Conservation (phyloP, 2,329 filamentous ascomycete genomes). For the Alternaria sp. region DNA sequence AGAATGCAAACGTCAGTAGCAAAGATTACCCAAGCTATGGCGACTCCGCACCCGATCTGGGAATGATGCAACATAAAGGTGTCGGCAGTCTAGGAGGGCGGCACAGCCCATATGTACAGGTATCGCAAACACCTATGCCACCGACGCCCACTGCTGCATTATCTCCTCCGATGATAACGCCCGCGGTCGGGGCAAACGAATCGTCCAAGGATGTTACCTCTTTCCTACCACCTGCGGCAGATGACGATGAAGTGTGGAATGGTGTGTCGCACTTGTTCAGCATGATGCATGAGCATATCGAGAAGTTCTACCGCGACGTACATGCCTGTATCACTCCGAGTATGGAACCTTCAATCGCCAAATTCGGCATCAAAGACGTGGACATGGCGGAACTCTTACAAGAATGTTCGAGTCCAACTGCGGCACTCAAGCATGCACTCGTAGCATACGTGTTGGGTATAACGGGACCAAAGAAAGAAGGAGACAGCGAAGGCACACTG, state of each 20-base stretch:
- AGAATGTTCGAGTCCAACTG: slow-evolving; percentile 30
- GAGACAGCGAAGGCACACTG: slow-evolving; percentile 15
- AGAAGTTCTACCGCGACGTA: slow-evolving; percentile 43
- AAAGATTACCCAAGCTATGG: slow-evolving; percentile 20
- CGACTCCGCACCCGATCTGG: slow-evolving; percentile 33
- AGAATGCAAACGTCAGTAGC: slow-evolving; percentile 3
- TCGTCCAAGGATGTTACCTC: slow-evolving; percentile 21
- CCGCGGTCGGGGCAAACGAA: slow-evolving; percentile 7
- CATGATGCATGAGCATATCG: slow-evolving; percentile 36
- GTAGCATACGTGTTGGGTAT: slow-evolving; percentile 31
- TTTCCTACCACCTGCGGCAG: slow-evolving; percentile 32
- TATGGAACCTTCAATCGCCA: slow-evolving; percentile 37
- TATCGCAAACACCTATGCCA: slow-evolving; percentile 31
- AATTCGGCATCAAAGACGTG: slow-evolving; percentile 30
- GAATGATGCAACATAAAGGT: slow-evolving; percentile 30
- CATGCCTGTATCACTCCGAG: slow-evolving; percentile 43
- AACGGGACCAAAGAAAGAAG: slow-evolving; percentile 21
- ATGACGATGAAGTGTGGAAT: slow-evolving; percentile 27
- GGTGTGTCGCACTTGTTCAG: slow-evolving; percentile 32
- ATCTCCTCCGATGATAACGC: neutral
- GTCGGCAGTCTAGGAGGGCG: slow-evolving; percentile 14
- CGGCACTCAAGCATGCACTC: slow-evolving; percentile 41
- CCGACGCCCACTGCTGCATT: neutral
- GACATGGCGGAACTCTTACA: slow-evolving; percentile 36
- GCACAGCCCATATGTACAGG: slow-evolving; percentile 34